Evolutionary conservation across 352 stramenopile species (phyloP), one percentile per base, ranked within the genome.

Genomic region (Globisporangium paroecandrum): DNA sequence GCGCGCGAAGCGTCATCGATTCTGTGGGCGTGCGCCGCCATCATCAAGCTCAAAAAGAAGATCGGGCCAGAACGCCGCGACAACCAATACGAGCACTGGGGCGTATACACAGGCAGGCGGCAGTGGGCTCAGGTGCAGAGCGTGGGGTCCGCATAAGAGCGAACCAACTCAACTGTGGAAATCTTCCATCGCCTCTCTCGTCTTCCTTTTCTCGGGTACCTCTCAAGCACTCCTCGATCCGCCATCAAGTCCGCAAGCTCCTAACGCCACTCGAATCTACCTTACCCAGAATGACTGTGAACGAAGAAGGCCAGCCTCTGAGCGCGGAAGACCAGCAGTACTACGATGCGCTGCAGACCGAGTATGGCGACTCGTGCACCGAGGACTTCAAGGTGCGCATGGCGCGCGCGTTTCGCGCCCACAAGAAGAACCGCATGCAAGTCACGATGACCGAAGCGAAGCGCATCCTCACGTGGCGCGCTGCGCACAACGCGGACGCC

Each of bases 381-480:
- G 80, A 91, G 12, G 83, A 91, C 55, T 77, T 91, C 18, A 78
- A 75, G 41, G 74, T 90, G n/a, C 85, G 83, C 12, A 70, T 89
- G 4, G 74, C 81, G 29, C 81, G 82, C 9, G 83, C 85, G 12
- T 91, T 89, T 73, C 75, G 77, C 6, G 59, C 70, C 34, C 76
- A 89, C 49, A 90, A 90, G 75, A 89, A 89, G 69, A 86, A 84
- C 56, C 83, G 85, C 15, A 68, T 89, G 71, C 72, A 91, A 54
- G 77, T 83, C 36, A 91, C 85, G 41, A 56, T 90, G 54, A 57
- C 73, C 8, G 83, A 93, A 69, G 75, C 83, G 20, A 89, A 85
- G 71, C 76, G 78, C 36, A 87, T 93, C 47, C 62, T 90, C 53
- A 72, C 81, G 34, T 90, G 81, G 69, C 85, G 87, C n/a, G 71